Percentiles rank a stretch among this genome's conserved stretches.
Evolutionary conservation across 1,284 basidiomycete genomes (phyloP).

Genomic region (Sanghuangporus weigelae): DNA sequence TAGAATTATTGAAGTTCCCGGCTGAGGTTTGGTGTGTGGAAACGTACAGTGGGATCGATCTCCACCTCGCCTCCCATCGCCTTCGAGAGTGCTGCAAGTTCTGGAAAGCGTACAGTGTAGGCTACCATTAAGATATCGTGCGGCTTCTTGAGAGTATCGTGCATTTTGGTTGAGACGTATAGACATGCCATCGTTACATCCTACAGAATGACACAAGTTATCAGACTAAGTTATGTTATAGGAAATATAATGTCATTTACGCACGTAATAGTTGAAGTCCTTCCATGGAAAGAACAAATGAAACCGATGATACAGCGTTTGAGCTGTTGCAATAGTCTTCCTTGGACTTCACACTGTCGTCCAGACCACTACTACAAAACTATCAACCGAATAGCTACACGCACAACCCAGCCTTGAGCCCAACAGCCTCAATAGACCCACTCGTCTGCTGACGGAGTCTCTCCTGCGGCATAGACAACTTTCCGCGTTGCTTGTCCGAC

Average conservation of each 20-base stretch:
- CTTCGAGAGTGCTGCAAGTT: constrained; percentile 73
- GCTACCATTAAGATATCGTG: constrained; percentile 85
- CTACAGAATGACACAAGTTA: constrained; percentile 35
- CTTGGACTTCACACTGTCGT: constrained; percentile 60
- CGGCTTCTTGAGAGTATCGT: constrained; percentile 96
- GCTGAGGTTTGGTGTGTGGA: neutral
- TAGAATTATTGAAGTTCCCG: neutral
- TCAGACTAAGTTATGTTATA: neutral
- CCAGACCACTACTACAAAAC: neutral
- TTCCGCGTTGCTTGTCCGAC: constrained; percentile 78
- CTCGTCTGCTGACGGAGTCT: constrained; percentile 80
- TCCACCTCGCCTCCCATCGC: constrained; percentile 73
- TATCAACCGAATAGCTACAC: constrained; percentile 32
- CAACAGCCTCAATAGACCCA: constrained; percentile 83
- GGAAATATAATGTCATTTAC: constrained; percentile 23
- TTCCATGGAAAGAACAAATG: constrained; percentile 92
- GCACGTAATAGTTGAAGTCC: constrained; percentile 81
- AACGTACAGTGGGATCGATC: constrained; percentile 67
- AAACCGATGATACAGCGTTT: constrained; percentile 92
- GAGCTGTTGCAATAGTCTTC: constrained; percentile 89
- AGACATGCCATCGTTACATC: constrained; percentile 86
- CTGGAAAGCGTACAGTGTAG: constrained; percentile 80
- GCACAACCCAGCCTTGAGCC: constrained; percentile 87
- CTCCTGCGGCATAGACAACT: constrained; percentile 74
- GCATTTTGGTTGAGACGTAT: constrained; percentile 94